Evolutionary conservation across 305 asterid genomes (phyloP).

Genomic region (Fraxinus xanthoxyloides): DNA sequence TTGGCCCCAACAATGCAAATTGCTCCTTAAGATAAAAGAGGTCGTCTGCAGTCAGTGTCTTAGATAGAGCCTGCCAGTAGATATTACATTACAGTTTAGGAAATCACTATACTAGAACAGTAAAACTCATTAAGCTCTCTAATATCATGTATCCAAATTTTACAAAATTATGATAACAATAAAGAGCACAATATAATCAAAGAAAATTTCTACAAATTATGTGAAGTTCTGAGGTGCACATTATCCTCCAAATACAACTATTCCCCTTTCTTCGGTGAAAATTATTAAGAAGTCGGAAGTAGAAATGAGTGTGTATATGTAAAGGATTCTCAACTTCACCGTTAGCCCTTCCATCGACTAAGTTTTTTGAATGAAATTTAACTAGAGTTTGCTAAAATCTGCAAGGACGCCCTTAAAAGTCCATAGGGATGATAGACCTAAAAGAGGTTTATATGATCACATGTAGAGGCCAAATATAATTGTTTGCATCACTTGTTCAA

Average conservation of each 20-base stretch:
- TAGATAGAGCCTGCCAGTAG: conserved; percentile 55
- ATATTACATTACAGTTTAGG: not conserved
- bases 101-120: not conserved
- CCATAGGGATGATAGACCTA: not conserved
- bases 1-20: conserved; percentile 49
- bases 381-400: not conserved
- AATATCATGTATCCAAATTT: not conserved
- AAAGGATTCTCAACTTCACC: not conserved
- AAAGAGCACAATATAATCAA: not conserved
- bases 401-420: not conserved
- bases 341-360: not conserved
- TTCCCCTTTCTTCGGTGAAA: not conserved
- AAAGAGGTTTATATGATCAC: not conserved
- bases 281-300: not conserved
- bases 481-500: not conserved
- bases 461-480: not conserved
- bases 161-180: not conserved
- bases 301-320: not conserved
- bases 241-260: not conserved
- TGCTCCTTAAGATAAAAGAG: conserved; percentile 59
- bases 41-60: conserved; percentile 51
- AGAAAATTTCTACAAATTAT: not conserved
- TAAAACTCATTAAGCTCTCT: not conserved
- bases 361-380: not conserved
- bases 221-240: not conserved